Base-by-base conservation (phyloP, 2,329 filamentous ascomycete genomes). In the Raffaelea ambrosiae region DNA sequence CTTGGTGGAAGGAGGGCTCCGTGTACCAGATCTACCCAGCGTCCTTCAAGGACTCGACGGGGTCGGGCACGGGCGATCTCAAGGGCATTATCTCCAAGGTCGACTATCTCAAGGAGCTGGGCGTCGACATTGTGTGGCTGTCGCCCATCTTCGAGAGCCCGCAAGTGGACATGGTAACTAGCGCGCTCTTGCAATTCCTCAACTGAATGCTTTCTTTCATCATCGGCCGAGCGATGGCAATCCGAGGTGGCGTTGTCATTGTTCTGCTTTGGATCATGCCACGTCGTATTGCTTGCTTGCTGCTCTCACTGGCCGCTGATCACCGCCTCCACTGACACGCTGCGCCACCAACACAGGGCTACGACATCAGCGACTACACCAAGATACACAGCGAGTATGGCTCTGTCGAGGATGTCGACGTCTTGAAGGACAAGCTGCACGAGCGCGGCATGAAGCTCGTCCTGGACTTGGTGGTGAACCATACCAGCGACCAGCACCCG, bases 381-480 rank as follows among this genome's bases (percentile, higher is more conserved):
- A 69, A 65, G 31, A 78, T 61, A 31, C 23, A 38, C 72, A 2
- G 55, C 0, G 57, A 54, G 1, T 86, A 85, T 52, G 84, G 83
- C 2, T 80, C 77, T 0, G 63, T 87, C 18, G 64, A 68, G 46
- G 82, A 88, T 58, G 75, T 85, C 29, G 79, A 86, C 26, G 58
- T 65, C 1, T 59, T 87, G 36, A 81, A 85, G 43, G 55, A 71
- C 16, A 73, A 73, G 2, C 74, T 76, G 43, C 79, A 85, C 52
- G 57, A 70, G 16, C 72, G 81, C 3, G 79, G 74, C 4, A 85
- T 89, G 48, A 49, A 49, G 40, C 33, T 49, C 2, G 31, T 89
- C 47, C 72, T 88, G 50, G 84, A 89, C 58, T 68, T 89, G 3
- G 85, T 89, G 2, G 76, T 88, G 49, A 90, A 89, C 54, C 86